Conservation (phyloP, 2,329 filamentous ascomycete species). For the Akanthomyces lecanii region DNA sequence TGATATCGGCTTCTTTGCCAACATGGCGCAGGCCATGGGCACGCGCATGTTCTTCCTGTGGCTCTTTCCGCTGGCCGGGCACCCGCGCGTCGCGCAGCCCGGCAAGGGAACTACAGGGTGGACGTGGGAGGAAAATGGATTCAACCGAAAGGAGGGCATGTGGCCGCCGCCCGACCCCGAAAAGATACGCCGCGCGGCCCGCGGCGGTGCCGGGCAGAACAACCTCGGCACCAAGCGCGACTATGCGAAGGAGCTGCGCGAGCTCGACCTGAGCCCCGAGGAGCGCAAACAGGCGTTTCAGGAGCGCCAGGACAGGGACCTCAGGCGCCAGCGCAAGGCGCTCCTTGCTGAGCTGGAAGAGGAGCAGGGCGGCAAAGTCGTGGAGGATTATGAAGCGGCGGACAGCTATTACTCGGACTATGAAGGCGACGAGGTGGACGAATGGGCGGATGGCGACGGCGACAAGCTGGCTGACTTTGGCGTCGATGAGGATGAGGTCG, state of each 20-base stretch:
- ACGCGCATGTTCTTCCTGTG: conserved; percentile 61
- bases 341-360: conserved; percentile 51
- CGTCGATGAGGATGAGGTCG: conserved; percentile 71
- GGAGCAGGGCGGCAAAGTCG: conserved; percentile 51
- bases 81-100: conserved; percentile 38
- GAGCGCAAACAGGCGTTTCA: conserved; percentile 47
- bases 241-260: conserved; percentile 30
- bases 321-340: conserved; percentile 33
- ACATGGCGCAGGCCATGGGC: conserved; percentile 74
- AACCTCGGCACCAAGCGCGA: conserved; percentile 34
- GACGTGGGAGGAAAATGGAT: conserved; percentile 70
- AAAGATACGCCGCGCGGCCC: conserved; percentile 44
- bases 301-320: conserved; percentile 46
- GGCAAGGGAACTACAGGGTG: conserved; percentile 43
- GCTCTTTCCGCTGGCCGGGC: conserved; percentile 63
- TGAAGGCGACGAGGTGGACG: conserved; percentile 34
- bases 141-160: conserved; percentile 59
- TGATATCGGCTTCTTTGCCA: conserved; percentile 70
- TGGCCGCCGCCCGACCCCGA: conserved; percentile 64
- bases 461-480: conserved; percentile 72
- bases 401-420: conserved; percentile 33
- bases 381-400: conserved; percentile 33
- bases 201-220: conserved; percentile 30
- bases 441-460: conserved; percentile 72
- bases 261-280: conserved; percentile 36